Evolutionary conservation across 441 rosid species (phyloP).

Genomic region (Brassica hybrid): DNA sequence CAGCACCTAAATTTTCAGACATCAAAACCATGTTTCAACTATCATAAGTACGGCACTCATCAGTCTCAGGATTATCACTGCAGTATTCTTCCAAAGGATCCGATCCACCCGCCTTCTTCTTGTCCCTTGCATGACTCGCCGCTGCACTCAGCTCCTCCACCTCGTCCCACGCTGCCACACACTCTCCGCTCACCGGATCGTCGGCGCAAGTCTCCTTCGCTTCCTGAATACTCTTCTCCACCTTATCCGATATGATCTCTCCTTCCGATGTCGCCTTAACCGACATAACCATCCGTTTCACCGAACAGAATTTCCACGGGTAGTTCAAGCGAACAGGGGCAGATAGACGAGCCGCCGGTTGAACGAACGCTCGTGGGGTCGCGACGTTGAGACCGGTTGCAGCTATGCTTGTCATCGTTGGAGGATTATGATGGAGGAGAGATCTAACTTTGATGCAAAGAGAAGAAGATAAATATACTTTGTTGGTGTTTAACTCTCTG

Average conservation of each 20-base stretch:
- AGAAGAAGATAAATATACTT: constrained; percentile 32
- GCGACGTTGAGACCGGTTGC: constrained; percentile 52
- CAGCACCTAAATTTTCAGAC: constrained; percentile 15
- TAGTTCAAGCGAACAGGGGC: constrained; percentile 44
- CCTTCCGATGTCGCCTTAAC: constrained; percentile 70
- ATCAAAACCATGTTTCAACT: constrained; percentile 40
- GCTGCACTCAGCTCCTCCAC: constrained; percentile 97
- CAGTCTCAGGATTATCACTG: constrained; percentile 79
- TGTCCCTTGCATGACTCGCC: constrained; percentile 83
- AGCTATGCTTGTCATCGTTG: constrained; percentile 58
- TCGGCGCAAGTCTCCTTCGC: constrained; percentile 71
- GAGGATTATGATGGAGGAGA: constrained; percentile 6
- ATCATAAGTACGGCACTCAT: constrained; percentile 87
- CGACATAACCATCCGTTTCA: constrained; percentile 51
- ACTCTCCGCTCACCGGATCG: constrained; percentile 73
- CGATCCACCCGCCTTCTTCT: constrained; percentile 51
- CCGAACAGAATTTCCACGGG: constrained; percentile 58
- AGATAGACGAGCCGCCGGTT: constrained; percentile 40
- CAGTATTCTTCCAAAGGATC: constrained; percentile 83
- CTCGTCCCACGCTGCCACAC: constrained; percentile 93
- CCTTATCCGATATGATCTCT: constrained; percentile 59
- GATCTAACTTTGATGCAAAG: background rate
- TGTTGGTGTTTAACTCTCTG: constrained; percentile 21
- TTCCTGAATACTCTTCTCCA: constrained; percentile 70
- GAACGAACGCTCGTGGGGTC: constrained; percentile 48